A percentile compares a stretch with the other conserved stretches of the same genome.
Evolutionary conservation across 2,329 filamentous ascomycete genomes (phyloP).

Genomic region (Exophiala calicioides): DNA sequence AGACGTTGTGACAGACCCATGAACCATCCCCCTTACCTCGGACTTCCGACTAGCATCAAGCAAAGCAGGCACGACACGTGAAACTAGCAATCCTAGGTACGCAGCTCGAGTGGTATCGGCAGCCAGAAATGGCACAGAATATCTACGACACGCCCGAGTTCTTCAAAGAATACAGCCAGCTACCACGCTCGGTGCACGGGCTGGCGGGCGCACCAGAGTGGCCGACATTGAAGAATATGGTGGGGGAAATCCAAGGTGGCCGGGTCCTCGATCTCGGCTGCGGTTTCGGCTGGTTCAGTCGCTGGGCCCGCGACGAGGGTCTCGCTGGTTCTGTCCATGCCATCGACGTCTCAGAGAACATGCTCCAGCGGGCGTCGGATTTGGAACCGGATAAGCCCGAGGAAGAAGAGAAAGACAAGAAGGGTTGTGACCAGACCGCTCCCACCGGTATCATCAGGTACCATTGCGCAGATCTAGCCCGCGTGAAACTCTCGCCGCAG

Average conservation of each 20-base stretch:
- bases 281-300: constrained; percentile 61
- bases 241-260: constrained; percentile 39
- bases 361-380: constrained; percentile 52
- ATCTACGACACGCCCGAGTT: constrained; percentile 47
- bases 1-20: too few species aligned
- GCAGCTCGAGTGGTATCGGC: too few species aligned
- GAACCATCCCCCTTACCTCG: too few species aligned
- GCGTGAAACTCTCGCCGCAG: not conserved
- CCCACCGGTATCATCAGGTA: constrained; percentile 1
- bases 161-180: constrained; percentile 47
- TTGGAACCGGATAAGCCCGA: constrained; percentile 25
- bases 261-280: constrained; percentile 60
- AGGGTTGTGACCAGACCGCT: not conserved
- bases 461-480: constrained; percentile 8
- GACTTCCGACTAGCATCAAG: too few species aligned
- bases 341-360: constrained; percentile 57
- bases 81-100: too few species aligned
- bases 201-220: constrained; percentile 48
- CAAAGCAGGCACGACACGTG: too few species aligned
- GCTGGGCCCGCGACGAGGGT: constrained; percentile 51
- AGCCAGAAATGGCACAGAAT: constrained; percentile 41
- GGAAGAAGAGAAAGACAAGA: not conserved
- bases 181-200: constrained; percentile 45
- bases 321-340: constrained; percentile 46
- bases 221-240: constrained; percentile 44